phyloP scores from a whole-genome alignment of 441 rosid species.

The Codiaeum variegatum region DNA sequence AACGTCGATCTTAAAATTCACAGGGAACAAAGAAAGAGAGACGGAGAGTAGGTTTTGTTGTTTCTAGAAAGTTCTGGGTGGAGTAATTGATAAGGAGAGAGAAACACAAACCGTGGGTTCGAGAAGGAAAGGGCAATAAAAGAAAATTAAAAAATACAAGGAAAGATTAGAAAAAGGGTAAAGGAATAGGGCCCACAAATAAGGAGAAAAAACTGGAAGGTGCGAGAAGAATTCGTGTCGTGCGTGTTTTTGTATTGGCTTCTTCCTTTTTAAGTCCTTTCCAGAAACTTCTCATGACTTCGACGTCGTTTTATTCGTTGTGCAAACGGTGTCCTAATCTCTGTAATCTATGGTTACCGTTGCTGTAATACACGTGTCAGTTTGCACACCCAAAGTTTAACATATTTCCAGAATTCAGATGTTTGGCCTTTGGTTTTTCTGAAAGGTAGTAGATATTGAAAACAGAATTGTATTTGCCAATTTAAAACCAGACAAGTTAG shows the following conservation, averaged over 20 bases:
- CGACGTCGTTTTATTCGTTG: background rate
- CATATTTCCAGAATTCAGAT: background rate
- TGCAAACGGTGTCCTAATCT: background rate
- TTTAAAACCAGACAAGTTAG: no score
- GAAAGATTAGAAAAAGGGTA: slow-evolving; percentile 14
- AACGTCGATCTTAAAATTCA: background rate
- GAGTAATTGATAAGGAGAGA: slow-evolving; percentile 40
- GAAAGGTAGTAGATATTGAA: background rate
- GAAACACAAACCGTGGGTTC: slow-evolving; percentile 38
- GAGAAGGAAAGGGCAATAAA: slow-evolving; percentile 38
- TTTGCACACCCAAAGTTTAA: no score
- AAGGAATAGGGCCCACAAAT: slow-evolving; percentile 28
- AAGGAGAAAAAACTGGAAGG: slow-evolving; percentile 31
- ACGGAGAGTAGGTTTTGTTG: slow-evolving; percentile 29
- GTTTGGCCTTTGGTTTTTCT: background rate
- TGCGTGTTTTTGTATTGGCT: background rate
- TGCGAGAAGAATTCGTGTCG: slow-evolving; percentile 35
- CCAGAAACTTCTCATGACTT: background rate
- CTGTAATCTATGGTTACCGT: background rate
- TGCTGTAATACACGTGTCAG: background rate
- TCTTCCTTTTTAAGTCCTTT: background rate
- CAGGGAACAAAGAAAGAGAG: background rate
- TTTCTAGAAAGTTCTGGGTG: slow-evolving; percentile 81
- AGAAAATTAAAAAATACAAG: slow-evolving; percentile 5
- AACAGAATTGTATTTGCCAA: no score